Percentiles rank a stretch among this genome's conserved stretches.
These are phyloP conservation scores for Strobilomyces echinocephalus DNA, from an alignment of 768 basidiomycete genomes.

Conservation along the genomic window DNA sequence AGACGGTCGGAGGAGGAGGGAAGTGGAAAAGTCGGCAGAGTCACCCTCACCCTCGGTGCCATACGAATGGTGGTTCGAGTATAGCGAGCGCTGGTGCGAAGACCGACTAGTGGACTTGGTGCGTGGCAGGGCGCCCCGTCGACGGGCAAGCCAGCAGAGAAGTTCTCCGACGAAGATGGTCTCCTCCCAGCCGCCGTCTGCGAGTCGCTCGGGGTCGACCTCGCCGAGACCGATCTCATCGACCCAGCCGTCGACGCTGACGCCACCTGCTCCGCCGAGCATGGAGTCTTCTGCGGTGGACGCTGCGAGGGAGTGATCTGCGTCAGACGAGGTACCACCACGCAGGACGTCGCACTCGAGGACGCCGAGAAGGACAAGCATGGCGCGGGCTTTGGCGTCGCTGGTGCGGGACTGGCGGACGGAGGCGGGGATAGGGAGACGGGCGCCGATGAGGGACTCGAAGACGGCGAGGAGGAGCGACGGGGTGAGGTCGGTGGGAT, in stretches of 20 bases:
- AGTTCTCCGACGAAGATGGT: conserved; percentile 61
- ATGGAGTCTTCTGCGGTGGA: conserved; percentile 29
- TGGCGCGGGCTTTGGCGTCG: conserved; percentile 50
- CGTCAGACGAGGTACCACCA: conserved; percentile 37
- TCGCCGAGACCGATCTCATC: conserved; percentile 59
- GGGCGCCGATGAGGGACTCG: conserved; percentile 52
- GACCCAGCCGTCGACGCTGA: conserved; percentile 29
- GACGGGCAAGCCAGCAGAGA: conserved; percentile 63
- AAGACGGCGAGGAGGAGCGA: conserved; percentile 67
- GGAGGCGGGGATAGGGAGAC: conserved; percentile 43
- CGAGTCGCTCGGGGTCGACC: conserved; percentile 62
- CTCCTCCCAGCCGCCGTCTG: conserved; percentile 61
- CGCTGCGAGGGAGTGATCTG: conserved; percentile 3
- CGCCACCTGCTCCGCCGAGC: conserved; percentile 15
- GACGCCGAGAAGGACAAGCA: conserved; percentile 73
- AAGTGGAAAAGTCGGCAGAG: conserved; percentile 19
- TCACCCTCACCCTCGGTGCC: conserved; percentile 15
- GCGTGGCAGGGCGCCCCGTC: conserved; percentile 32
- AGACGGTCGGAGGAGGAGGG: conserved; percentile 25
- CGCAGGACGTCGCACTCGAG: conserved; percentile 61
- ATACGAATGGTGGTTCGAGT: conserved; percentile 18
- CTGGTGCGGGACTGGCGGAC: conserved; percentile 35
- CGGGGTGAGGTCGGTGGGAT: conserved; percentile 63
- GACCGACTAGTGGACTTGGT: neutral
- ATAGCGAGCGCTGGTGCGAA: conserved; percentile 13